Base-by-base conservation (phyloP, 1,139 yeast genomes). In the Blastobotrys proliferans region DNA sequence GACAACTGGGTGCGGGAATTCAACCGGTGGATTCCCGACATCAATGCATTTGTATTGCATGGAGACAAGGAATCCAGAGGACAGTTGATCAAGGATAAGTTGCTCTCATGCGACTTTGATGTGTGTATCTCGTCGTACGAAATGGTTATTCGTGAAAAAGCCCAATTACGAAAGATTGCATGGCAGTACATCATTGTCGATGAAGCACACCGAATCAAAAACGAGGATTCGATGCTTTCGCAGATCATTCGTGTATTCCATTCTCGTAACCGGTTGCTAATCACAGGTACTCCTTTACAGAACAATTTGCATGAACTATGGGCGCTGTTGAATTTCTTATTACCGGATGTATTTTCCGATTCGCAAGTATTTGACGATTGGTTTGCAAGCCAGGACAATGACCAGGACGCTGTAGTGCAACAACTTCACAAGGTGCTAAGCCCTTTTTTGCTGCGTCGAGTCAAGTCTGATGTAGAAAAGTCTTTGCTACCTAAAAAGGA, bases 1-100 rank as follows among this genome's bases (percentile, higher is more conserved):
- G 96, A 92, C 61, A 92, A 92, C 64, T 92, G 98, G 98, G 73
- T 85, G 55, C 76, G 97, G 60, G 98, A 92, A 64, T 87, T 92
- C 65, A 79, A 79, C 40, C 83, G 77, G 58, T 92, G 98, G 97
- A 88, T 96, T 0, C 97, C 97, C 0, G 97, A 88, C n/a, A 94
- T 92, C 6, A 80, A 81, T 52, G 90, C 85, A 0, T 73, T 87
- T 28, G 87, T 90, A 3, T 64, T 92, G 32, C 95, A 86, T 62
- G 98, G 98, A 38, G 79, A 77, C 53, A 90, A 90, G 62, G 94
- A 86, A 17, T 79, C 75, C 43, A 76, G 98, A 56, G 67, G 69
- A 0, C 70, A 72, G 3, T 61, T 87, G 32, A 76, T 90, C 35
- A 74, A 77, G 44, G 68, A 79, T 29, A 66, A 74, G 42, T 63